These are phyloP conservation scores for Phycomyces blakesleeanus DNA, from an alignment of 192 early-diverging fungal species.

Conservation along the genomic window DNA sequence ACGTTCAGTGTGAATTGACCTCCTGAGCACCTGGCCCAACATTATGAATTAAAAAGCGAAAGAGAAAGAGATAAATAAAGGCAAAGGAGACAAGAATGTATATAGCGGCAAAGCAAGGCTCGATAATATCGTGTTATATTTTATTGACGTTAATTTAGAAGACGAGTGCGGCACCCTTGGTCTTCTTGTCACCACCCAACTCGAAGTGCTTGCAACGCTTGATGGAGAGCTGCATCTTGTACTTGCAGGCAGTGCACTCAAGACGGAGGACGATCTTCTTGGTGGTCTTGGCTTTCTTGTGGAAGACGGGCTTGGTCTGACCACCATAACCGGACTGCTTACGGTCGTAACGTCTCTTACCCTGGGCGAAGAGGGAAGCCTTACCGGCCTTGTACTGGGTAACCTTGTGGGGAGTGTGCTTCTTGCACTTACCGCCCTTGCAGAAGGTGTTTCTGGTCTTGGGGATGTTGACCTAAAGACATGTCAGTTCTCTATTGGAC, in stretches of 20 bases:
- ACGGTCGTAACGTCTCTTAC: constrained; percentile 60
- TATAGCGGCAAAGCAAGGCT: not conserved
- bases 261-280: constrained; percentile 99
- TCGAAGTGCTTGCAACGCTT: constrained; percentile 99
- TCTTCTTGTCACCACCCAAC: constrained; percentile 99
- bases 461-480: constrained; percentile 90
- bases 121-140: constrained; percentile 11
- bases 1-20: not conserved
- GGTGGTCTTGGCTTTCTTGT: constrained; percentile 99
- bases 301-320: constrained; percentile 99
- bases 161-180: constrained; percentile 79
- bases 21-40: not conserved
- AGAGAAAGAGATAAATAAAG: constrained; percentile 2
- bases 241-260: constrained; percentile 97
- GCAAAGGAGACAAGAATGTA: not conserved
- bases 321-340: constrained; percentile 99
- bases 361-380: constrained; percentile 98
- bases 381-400: constrained; percentile 99
- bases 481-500: not conserved
- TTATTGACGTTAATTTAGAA: constrained; percentile 60
- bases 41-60: not conserved
- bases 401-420: constrained; percentile 99
- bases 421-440: constrained; percentile 94
- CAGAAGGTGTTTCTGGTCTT: constrained; percentile 99
- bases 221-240: constrained; percentile 95